phyloP scores from a whole-genome alignment of 106 monocot genomes.

The Allium fistulosum region DNA sequence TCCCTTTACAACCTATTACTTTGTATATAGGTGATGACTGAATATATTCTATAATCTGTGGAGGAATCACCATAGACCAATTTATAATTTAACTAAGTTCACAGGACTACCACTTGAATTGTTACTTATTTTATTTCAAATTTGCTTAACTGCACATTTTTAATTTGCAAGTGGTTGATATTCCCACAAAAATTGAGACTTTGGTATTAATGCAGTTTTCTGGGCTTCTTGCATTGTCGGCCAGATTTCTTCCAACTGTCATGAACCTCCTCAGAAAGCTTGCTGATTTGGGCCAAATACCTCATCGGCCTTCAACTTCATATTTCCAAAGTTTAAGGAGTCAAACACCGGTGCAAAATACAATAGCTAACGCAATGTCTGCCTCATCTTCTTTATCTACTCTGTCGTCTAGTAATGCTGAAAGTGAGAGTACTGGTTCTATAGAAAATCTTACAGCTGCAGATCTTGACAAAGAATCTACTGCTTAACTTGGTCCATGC shows the following conservation, averaged over 20 bases:
- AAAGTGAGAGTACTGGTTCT: background rate
- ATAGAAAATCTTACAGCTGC: background rate
- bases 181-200: background rate
- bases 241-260: constrained; percentile 40
- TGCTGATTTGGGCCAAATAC: constrained; percentile 25
- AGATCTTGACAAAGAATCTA: constrained; percentile 14
- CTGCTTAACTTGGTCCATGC: background rate
- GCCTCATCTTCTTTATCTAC: constrained; percentile 30
- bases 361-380: constrained; percentile 1
- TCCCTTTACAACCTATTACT: no score
- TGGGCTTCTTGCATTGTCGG: constrained; percentile 39
- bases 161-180: no score
- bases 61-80: no score
- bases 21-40: no score
- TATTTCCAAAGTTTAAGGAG: constrained; percentile 17
- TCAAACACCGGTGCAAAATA: constrained; percentile 7
- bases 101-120: no score
- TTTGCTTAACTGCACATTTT: background rate
- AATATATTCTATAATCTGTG: no score
- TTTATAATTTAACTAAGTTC: no score
- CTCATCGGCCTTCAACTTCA: constrained; percentile 9
- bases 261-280: constrained; percentile 43
- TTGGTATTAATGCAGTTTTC: constrained; percentile 30
- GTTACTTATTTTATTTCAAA: no score
- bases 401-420: constrained; percentile 5